Evolutionary conservation across 257 asterid species (phyloP).

Genomic region (Nicotiana otophora): DNA sequence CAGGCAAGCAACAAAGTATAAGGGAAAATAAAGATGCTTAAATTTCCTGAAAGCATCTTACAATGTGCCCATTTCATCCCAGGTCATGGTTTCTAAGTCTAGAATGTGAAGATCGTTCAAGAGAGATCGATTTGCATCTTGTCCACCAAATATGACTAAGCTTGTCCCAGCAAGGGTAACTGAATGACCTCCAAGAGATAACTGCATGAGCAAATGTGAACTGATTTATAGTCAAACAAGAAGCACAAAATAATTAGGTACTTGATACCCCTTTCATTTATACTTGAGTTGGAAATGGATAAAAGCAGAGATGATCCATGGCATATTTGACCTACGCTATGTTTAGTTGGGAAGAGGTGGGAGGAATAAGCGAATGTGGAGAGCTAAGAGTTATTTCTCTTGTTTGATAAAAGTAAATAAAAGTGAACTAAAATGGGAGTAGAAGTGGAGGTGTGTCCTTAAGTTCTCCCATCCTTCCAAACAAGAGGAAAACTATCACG

Average conservation of each 20-base stretch:
- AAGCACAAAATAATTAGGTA: not conserved
- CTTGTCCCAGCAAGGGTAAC: constrained; percentile 74
- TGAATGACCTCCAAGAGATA: constrained; percentile 96
- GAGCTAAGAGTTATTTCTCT: not conserved
- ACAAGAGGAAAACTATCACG: not conserved
- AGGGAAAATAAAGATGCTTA: constrained; percentile 8
- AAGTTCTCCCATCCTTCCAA: not conserved
- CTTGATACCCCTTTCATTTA: not conserved
- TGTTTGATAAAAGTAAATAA: not conserved
- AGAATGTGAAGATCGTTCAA: constrained; percentile 94
- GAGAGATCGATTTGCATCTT: constrained; percentile 86
- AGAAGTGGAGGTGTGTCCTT: not conserved
- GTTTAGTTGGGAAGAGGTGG: not conserved
- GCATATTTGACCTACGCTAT: not conserved
- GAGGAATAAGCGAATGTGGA: not conserved
- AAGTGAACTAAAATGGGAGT: not conserved
- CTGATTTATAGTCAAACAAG: not conserved
- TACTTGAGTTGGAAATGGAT: not conserved
- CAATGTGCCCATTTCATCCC: constrained; percentile 97
- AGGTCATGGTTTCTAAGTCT: constrained; percentile 93
- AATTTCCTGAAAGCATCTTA: constrained; percentile 30
- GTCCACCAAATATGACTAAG: constrained; percentile 93
- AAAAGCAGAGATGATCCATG: not conserved
- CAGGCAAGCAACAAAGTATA: constrained; percentile 13
- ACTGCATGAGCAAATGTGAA: constrained; percentile 31